Conservation (phyloP, 306 rosid species). For the Ormosia emarginata region DNA sequence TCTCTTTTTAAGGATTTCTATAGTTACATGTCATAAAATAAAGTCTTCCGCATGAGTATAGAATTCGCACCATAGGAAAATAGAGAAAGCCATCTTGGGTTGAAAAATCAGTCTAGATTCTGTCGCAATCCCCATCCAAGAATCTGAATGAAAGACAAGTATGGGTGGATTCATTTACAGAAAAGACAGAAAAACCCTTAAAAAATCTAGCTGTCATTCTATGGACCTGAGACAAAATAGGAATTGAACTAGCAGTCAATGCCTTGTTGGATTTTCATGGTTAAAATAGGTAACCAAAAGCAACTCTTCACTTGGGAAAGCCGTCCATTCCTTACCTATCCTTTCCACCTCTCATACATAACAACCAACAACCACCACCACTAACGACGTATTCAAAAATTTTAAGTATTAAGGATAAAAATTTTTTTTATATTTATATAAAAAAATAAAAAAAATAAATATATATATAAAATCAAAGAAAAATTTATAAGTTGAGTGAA, state of each 20-base stretch:
- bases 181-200: neutral
- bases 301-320: neutral
- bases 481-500: no score
- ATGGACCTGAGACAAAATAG: neutral
- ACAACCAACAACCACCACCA: neutral
- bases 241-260: neutral
- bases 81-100: neutral
- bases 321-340: neutral
- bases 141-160: neutral
- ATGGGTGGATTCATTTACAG: neutral
- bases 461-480: no score
- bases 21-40: neutral
- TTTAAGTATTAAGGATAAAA: no score
- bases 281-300: neutral
- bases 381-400: no score
- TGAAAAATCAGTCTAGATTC: neutral
- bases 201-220: neutral
- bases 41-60: neutral
- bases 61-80: neutral
- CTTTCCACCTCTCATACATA: neutral
- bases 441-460: no score
- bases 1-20: neutral
- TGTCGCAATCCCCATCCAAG: neutral
- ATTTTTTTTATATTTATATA: no score
- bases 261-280: neutral